A percentile compares a stretch with the other conserved stretches of the same genome.
These are phyloP conservation scores for Hypoxylon trugodes DNA, from an alignment of 495 filamentous ascomycete species.

Conservation along the genomic window DNA sequence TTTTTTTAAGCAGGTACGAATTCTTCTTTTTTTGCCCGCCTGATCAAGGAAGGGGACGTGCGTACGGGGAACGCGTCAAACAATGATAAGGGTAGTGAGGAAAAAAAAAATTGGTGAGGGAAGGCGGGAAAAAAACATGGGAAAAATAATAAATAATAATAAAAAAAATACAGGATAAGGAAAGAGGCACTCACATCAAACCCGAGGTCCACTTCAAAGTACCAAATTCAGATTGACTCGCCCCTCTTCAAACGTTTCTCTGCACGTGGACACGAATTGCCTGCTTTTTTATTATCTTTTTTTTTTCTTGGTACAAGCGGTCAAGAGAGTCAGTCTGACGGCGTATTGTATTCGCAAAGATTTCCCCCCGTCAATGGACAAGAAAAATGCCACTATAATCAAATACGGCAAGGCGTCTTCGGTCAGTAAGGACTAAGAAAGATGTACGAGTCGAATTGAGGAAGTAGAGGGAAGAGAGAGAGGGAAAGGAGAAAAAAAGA, in stretches of 20 bases:
- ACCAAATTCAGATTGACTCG: slow-evolving; percentile 35
- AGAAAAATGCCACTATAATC: slow-evolving; percentile 29
- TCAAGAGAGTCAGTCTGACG: too few relatives aligned
- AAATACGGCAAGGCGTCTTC: slow-evolving; percentile 20
- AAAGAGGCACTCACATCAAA: slow-evolving; percentile 39
- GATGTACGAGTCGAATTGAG: slow-evolving; percentile 30
- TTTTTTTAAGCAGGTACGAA: slow-evolving; percentile 22
- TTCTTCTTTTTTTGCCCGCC: slow-evolving; percentile 5
- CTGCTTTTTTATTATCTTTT: slow-evolving; percentile 28
- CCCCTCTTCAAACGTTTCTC: slow-evolving; percentile 31
- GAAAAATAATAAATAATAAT: slow-evolving; percentile 33
- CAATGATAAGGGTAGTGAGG: slow-evolving; percentile 15
- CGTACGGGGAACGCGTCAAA: slow-evolving; percentile 34
- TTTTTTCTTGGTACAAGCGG: slow-evolving; percentile 33
- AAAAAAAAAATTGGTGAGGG: slow-evolving; percentile 29
- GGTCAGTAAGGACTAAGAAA: slow-evolving; percentile 21
- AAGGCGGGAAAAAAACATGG: slow-evolving; percentile 39
- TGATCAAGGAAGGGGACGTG: slow-evolving; percentile 21
- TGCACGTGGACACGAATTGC: slow-evolving; percentile 41
- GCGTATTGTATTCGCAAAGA: slow-evolving; percentile 26
- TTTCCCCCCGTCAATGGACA: slow-evolving; percentile 34
- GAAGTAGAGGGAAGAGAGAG: slow-evolving; percentile 23
- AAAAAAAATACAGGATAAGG: slow-evolving; percentile 37
- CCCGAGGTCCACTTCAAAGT: slow-evolving; percentile 35
- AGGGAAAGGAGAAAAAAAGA: slow-evolving; percentile 35